Evolutionary conservation across 495 filamentous ascomycete species (phyloP), one percentile per base, ranked within the genome.

Genomic region (Rhizodiscina lignyota): DNA sequence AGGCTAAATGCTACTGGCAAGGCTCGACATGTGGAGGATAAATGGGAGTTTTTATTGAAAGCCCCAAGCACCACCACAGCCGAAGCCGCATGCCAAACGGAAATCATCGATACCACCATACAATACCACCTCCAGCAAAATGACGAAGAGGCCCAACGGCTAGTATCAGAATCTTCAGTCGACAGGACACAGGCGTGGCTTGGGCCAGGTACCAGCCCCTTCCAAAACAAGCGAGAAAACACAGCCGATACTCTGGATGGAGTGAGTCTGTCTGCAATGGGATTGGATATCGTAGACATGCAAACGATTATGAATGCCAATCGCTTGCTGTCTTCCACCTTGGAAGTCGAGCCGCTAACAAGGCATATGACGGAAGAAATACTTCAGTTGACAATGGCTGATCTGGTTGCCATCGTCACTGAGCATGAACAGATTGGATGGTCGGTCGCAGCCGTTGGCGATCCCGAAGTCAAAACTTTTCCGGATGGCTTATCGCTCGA

Each of bases 331-430:
- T 91, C 84, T 10, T 91, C 83, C 19, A 82, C 91, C 37, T 63
- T 93, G 21, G 70, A 82, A 38, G 74, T 93, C 16, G 83, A 94
- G 39, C 73, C 75, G 34, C 70, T 94, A 5, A 59, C 93, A 27
- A 73, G 74, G 36, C 89, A 83, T 37, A 91, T 94, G 80, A 81
- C 81, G 35, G 77, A 87, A 49, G 84, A 92, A 40, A 87, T 92
- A 30, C 51, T 93, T 15, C 79, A 87, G 44, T 84, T 79, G 4
- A 85, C 81, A 50, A 82, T 81, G 37, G 83, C 83, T 4, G 77
- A 81, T 22, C 69, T 81, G 11, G 79, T 77, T 18, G 79, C 77
- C 13, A 83, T 94, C 43, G 70, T 82, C 15, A 73, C 80, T 8
- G 68, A 83, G 47, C 77, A 79, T 32, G 75, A 77, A 36, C 67